Percentiles rank a stretch among this genome's conserved stretches.
phyloP scores from a whole-genome alignment of 805 yeast genomes.

The Isabelozyma gotoi region DNA sequence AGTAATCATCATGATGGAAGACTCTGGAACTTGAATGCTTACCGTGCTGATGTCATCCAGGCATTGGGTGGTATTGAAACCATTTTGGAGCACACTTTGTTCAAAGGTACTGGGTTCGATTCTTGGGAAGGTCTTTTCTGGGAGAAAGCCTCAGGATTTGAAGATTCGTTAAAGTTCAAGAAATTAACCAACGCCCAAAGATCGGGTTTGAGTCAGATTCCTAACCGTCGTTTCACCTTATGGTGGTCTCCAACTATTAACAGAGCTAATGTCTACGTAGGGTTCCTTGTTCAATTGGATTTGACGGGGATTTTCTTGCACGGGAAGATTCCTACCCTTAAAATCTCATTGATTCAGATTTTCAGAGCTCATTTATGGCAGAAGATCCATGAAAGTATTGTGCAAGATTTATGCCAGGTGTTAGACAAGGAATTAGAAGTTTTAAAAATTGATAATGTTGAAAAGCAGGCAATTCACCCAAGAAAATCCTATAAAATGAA shows the following conservation, averaged over 20 bases:
- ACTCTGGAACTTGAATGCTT: conserved; percentile 89
- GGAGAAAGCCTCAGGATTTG: conserved; percentile 98
- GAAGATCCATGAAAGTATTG: conserved; percentile 93
- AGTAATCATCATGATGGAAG: conserved; percentile 91
- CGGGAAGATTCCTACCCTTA: conserved; percentile 96
- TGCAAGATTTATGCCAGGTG: conserved; percentile 89
- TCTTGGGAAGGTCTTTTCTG: conserved; percentile 99
- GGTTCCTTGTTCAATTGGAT: conserved; percentile 93
- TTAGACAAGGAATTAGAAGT: conserved; percentile 84
- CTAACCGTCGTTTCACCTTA: conserved; percentile 91
- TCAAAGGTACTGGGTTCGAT: conserved; percentile 95
- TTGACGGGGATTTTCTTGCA: conserved; percentile 95
- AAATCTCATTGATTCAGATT: conserved; percentile 91
- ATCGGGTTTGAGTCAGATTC: conserved; percentile 95
- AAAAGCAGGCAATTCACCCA: conserved; percentile 92
- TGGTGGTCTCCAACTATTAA: conserved; percentile 99
- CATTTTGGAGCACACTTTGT: conserved; percentile 88
- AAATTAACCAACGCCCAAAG: conserved; percentile 97
- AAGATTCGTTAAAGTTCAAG: conserved; percentile 91
- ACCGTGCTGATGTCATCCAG: conserved; percentile 93
- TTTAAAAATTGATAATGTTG: conserved; percentile 79
- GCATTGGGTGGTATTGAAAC: conserved; percentile 97
- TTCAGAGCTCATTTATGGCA: conserved; percentile 99
- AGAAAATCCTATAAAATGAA: conserved; percentile 97
- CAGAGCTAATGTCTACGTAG: conserved; percentile 96